Conservation (phyloP, 2,329 filamentous ascomycete species). For the Proliferodiscus dingleyae region DNA sequence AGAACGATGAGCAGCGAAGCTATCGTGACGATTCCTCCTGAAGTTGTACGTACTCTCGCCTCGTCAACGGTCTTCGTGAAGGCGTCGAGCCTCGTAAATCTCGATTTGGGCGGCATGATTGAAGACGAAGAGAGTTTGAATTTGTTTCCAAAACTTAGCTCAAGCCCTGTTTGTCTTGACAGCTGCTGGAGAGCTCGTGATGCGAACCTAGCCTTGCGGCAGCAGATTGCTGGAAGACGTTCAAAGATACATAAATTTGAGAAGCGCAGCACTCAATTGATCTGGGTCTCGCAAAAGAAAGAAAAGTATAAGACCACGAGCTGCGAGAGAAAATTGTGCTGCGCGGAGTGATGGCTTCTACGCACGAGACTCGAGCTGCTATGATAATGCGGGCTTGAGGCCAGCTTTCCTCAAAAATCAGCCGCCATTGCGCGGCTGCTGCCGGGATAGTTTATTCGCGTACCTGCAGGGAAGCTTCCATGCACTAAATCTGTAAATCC, state of each 20-base stretch:
- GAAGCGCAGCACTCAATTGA: slow-evolving; percentile 11
- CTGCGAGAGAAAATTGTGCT: too few relatives aligned
- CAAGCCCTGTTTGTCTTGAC: background rate
- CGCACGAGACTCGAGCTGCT: too few relatives aligned
- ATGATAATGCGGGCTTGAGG: too few relatives aligned
- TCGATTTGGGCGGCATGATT: slow-evolving; percentile 80
- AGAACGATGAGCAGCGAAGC: slow-evolving; percentile 82
- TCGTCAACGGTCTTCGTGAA: slow-evolving; percentile 99
- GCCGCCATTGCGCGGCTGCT: background rate
- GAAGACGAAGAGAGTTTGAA: background rate
- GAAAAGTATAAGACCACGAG: background rate
- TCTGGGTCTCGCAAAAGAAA: slow-evolving; percentile 1
- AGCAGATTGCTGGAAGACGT: slow-evolving; percentile 2
- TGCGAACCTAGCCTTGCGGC: slow-evolving; percentile 25
- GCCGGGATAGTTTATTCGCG: too few relatives aligned
- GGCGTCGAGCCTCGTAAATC: slow-evolving; percentile 94
- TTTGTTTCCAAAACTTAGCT: background rate
- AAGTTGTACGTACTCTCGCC: slow-evolving; percentile 91
- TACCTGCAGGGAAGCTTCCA: background rate
- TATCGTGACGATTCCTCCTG: slow-evolving; percentile 91
- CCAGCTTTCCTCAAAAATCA: too few relatives aligned
- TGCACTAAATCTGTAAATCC: background rate
- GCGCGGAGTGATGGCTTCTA: too few relatives aligned
- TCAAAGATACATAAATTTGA: slow-evolving; percentile 25
- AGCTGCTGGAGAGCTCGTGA: background rate